Evolutionary conservation across 108 stramenopile genomes (phyloP), one percentile per base, ranked within the genome.

Genomic region (Nitzschia inconspicua): DNA sequence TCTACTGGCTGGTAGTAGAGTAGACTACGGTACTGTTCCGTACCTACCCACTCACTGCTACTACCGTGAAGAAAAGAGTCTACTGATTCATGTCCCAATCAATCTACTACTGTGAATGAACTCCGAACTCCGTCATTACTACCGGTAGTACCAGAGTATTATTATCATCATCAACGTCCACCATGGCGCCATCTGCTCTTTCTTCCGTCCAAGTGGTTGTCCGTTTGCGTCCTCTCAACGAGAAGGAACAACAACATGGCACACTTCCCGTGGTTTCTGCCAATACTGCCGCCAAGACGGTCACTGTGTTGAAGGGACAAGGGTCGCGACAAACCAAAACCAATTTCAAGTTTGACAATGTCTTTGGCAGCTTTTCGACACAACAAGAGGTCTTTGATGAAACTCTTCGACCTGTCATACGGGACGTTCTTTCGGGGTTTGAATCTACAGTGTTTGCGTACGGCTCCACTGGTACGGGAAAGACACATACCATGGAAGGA

Each of bases 401-500:
- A 16, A 90, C 89, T 8, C 81, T 90, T 22, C 77, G 82, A 46
- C 89, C 89, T 18, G 78, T 90, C 18, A 90, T 90, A 50, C 49
- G 52, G 18, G 89, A 90, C 68, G 89, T 91, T 19, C 49, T 91
- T 55, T 74, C 66, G 35, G 89, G 89, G 16, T 91, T 68, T 47
- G 86, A 91, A 57, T 54, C 57, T 29, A 53, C 50, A 26, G 72
- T 86, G 3, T 83, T 86, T 68, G 82, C 85, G 19, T 86, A 86
- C 58, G 85, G 85, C 22, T 14, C 53, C 25, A 79, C 82, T 16
- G 82, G 82, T 30, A 84, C 78, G 14, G 82, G 81, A 4, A 89
- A 93, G 48, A 93, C 91, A 2, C 86, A 93, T 50, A 93, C 91
- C 13, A 93, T 93, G 92, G 84, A 86, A 58, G 88, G 92, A 9